Percentiles rank a stretch among this genome's conserved stretches.
Evolutionary conservation across 2,329 filamentous ascomycete species (phyloP).

Genomic region (Kalaharituber pfeilii): DNA sequence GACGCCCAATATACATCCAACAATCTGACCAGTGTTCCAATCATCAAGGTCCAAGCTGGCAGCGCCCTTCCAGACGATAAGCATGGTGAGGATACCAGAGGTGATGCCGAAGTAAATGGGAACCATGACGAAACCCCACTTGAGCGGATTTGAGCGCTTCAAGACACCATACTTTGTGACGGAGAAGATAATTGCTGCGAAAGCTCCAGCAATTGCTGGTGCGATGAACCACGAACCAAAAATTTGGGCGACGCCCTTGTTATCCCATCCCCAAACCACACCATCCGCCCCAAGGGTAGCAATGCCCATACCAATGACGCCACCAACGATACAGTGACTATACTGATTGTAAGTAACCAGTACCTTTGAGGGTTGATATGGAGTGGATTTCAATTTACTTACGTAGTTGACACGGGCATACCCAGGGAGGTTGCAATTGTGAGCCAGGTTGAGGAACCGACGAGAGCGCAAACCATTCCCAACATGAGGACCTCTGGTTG

Average conservation of each 20-base stretch:
- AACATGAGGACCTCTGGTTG: constrained; percentile 35
- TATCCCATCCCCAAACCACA: constrained; percentile 39
- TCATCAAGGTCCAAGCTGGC: constrained; percentile 34
- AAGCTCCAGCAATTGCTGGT: constrained; percentile 37
- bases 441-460: constrained; percentile 36
- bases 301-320: constrained; percentile 31
- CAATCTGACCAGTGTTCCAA: constrained; percentile 29
- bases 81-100: constrained; percentile 38
- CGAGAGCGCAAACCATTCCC: constrained; percentile 38
- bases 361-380: neutral
- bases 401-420: constrained; percentile 38
- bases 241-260: constrained; percentile 39
- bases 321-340: constrained; percentile 26
- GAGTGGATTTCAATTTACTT: constrained; percentile 2
- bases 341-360: neutral
- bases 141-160: constrained; percentile 36
- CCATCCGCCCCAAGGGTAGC: constrained; percentile 37
- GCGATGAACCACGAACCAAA: constrained; percentile 46
- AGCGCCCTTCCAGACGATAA: constrained; percentile 40
- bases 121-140: constrained; percentile 36
- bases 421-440: constrained; percentile 36
- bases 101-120: constrained; percentile 43
- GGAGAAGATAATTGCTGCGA: constrained; percentile 39
- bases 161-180: constrained; percentile 42
- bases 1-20: constrained; percentile 38